A percentile compares a stretch with the other conserved stretches of the same genome.
Evolutionary conservation across 2,329 filamentous ascomycete genomes (phyloP).

Genomic region (Xylaria sp.): DNA sequence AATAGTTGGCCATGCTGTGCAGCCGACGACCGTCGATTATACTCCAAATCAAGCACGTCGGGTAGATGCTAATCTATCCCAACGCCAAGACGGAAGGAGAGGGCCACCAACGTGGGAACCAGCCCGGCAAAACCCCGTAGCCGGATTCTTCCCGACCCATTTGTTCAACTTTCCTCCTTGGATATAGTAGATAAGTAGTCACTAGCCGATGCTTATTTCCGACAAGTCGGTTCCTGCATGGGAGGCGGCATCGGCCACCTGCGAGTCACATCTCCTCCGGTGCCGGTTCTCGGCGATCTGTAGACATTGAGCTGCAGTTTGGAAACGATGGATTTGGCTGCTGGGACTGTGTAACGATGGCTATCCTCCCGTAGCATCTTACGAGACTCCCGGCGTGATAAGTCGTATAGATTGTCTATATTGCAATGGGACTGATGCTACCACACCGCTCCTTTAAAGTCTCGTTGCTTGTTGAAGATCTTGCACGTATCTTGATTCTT

Average conservation of each 20-base stretch:
- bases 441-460: conserved; percentile 1
- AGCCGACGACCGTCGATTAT: not conserved
- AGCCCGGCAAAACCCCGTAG: conserved; percentile 7
- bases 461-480: not conserved
- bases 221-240: conserved; percentile 15
- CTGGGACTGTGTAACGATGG: not conserved
- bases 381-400: not conserved
- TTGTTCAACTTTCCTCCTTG: not conserved
- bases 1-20: not conserved
- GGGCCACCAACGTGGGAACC: not conserved
- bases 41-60: not conserved
- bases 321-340: not conserved
- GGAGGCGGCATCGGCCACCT: conserved; percentile 33
- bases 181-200: not conserved
- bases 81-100: not conserved
- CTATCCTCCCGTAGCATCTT: not conserved
- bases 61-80: not conserved
- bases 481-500: too few species aligned
- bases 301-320: not conserved
- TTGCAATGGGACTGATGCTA: not conserved
- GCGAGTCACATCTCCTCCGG: conserved; percentile 30
- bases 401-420: not conserved
- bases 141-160: conserved; percentile 9
- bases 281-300: conserved; percentile 30
- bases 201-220: conserved; percentile 30